phyloP scores from a whole-genome alignment of 495 filamentous ascomycete genomes.

The Talaromyces nanjingensis region DNA sequence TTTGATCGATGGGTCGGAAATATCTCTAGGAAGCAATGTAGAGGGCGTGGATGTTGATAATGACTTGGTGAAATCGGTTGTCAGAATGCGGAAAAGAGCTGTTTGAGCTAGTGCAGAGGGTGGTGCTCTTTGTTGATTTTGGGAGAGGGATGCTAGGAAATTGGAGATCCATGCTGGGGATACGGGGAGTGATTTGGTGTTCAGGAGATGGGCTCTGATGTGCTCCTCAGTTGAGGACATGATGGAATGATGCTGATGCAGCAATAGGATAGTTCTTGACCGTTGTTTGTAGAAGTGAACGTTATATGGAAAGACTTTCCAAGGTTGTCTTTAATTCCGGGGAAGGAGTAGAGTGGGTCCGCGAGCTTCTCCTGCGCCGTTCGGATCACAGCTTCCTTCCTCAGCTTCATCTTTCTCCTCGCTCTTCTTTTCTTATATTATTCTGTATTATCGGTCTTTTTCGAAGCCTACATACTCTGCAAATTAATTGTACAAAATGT shows the following conservation, averaged over 20 bases:
- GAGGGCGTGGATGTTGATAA: slow-evolving; percentile 36
- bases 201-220: slow-evolving; percentile 36
- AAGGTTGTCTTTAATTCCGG: not conserved
- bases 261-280: not conserved
- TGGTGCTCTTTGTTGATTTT: slow-evolving; percentile 49
- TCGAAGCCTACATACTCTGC: not conserved
- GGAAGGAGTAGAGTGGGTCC: not conserved
- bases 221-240: slow-evolving; percentile 35
- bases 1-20: slow-evolving; percentile 43
- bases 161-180: slow-evolving; percentile 36
- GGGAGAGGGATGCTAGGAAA: slow-evolving; percentile 29
- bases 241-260: not conserved
- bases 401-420: not conserved
- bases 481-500: slow-evolving; percentile 46
- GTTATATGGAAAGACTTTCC: no score
- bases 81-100: slow-evolving; percentile 71
- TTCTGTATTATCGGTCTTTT: not conserved
- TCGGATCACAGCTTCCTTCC: not conserved
- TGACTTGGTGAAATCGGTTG: slow-evolving; percentile 64
- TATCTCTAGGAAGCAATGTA: slow-evolving; percentile 51
- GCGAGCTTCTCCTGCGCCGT: not conserved
- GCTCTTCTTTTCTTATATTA: not conserved
- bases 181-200: slow-evolving; percentile 35
- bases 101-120: slow-evolving; percentile 68
- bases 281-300: no score